Percentiles rank a stretch among this genome's conserved stretches.
Conservation (phyloP, 495 filamentous ascomycete species). For the Penicillium coffeae region DNA sequence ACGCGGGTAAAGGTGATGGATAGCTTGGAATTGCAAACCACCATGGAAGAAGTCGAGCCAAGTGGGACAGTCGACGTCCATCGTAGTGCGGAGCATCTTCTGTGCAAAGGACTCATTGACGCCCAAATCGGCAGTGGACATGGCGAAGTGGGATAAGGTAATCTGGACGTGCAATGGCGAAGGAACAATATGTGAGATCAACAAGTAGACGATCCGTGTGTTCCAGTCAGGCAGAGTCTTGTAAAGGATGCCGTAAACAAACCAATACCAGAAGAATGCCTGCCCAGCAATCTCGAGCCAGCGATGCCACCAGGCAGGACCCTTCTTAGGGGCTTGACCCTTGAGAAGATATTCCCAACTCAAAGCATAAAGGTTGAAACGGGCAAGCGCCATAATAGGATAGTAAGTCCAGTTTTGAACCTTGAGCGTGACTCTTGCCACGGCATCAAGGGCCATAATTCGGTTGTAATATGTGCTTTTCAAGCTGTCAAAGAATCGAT, state of each 20-base stretch:
- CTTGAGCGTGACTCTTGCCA: constrained; percentile 65
- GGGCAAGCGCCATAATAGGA: constrained; percentile 74
- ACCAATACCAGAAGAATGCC: constrained; percentile 92
- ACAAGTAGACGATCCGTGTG: constrained; percentile 68
- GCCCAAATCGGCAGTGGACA: constrained; percentile 90
- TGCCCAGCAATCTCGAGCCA: constrained; percentile 81
- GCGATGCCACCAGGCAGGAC: constrained; percentile 83
- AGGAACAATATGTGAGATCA: constrained; percentile 84
- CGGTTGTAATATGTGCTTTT: constrained; percentile 87
- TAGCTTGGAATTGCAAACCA: constrained; percentile 92
- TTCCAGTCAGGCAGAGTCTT: constrained; percentile 64
- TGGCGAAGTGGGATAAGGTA: constrained; percentile 93
- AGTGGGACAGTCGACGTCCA: constrained; percentile 93
- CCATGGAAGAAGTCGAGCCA: constrained; percentile 98
- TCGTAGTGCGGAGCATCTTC: constrained; percentile 94
- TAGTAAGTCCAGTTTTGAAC: constrained; percentile 87
- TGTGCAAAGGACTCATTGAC: constrained; percentile 88
- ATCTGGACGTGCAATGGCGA: constrained; percentile 92
- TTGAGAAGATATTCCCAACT: constrained; percentile 78
- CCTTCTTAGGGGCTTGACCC: constrained; percentile 74
- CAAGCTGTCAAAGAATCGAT: constrained; percentile 73
- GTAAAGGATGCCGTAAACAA: constrained; percentile 81
- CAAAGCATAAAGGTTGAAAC: constrained; percentile 88
- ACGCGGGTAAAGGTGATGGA: constrained; percentile 93
- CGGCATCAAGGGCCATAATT: constrained; percentile 76